These are phyloP conservation scores for Pyricularia sp. DNA, from an alignment of 2,329 filamentous ascomycete genomes.

Conservation along the genomic window DNA sequence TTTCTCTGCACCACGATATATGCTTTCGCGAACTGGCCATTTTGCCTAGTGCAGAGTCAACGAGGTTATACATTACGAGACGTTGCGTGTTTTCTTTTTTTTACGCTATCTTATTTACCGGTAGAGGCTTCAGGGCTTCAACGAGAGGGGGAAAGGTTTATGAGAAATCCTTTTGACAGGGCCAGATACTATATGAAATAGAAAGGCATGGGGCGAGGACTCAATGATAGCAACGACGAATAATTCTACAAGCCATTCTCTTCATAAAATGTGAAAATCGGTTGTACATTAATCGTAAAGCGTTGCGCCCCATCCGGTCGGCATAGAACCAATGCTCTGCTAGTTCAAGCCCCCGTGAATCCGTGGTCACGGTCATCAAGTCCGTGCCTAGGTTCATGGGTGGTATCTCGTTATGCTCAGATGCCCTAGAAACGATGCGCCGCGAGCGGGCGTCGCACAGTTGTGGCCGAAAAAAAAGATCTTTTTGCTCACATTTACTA, in stretches of 20 bases:
- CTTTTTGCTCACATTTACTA: conserved; percentile 5
- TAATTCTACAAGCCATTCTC: not conserved
- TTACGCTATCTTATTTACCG: not conserved
- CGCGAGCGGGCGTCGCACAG: not conserved
- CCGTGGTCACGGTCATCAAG: not conserved
- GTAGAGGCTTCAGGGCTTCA: not conserved
- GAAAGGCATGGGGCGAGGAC: not conserved
- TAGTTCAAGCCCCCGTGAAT: not conserved
- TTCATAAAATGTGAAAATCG: not conserved
- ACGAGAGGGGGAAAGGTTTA: not conserved
- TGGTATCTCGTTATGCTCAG: conserved; percentile 1
- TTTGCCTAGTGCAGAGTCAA: not conserved
- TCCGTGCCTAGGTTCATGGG: not conserved
- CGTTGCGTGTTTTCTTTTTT: not conserved
- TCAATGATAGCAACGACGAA: not conserved
- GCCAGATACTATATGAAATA: not conserved
- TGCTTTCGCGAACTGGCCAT: not conserved
- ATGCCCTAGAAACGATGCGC: not conserved
- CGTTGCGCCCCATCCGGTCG: not conserved
- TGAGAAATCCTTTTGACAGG: not conserved
- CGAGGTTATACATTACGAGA: not conserved
- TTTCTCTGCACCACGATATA: not conserved
- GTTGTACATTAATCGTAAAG: conserved; percentile 5
- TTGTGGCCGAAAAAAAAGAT: conserved; percentile 2
- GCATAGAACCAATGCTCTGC: not conserved